Conservation (phyloP, 2,329 filamentous ascomycete species). For the Stromatinia cepivora region DNA sequence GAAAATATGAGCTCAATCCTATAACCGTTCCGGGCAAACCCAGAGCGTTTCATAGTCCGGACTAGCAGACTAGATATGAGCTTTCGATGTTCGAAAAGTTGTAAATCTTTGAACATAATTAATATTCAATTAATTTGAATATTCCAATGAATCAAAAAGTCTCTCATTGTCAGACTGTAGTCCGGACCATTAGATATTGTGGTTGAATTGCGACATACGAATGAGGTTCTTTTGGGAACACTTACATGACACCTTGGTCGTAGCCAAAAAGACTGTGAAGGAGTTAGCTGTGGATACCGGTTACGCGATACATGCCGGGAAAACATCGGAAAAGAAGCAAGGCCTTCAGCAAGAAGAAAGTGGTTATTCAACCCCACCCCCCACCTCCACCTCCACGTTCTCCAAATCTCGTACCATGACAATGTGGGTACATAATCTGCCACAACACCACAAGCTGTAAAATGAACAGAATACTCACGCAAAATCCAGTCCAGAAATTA, state of each 20-base stretch:
- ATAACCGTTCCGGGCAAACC: neutral
- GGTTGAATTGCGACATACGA: neutral
- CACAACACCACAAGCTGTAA: too few relatives aligned
- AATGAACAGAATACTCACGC: constrained; percentile 49
- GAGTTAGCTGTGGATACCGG: constrained; percentile 1
- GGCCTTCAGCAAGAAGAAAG: neutral
- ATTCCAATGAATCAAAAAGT: too few relatives aligned
- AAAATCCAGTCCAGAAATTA: constrained; percentile 73
- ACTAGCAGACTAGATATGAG: too few relatives aligned
- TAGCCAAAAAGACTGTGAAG: constrained; percentile 46
- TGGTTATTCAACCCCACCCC: neutral
- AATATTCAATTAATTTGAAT: too few relatives aligned
- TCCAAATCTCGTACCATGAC: neutral
- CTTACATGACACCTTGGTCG: constrained; percentile 42
- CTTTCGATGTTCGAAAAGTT: neutral
- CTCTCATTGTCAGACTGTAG: too few relatives aligned
- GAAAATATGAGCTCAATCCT: constrained; percentile 34
- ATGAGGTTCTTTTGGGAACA: neutral
- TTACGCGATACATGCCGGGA: neutral
- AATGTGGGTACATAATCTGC: neutral
- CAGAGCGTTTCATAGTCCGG: neutral
- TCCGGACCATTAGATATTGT: too few relatives aligned
- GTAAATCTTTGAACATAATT: neutral
- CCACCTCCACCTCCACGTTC: constrained; percentile 5
- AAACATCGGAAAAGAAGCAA: constrained; percentile 12